Base-by-base conservation (phyloP, 2,329 filamentous ascomycete genomes). In the Clarireedia monteithiana region DNA sequence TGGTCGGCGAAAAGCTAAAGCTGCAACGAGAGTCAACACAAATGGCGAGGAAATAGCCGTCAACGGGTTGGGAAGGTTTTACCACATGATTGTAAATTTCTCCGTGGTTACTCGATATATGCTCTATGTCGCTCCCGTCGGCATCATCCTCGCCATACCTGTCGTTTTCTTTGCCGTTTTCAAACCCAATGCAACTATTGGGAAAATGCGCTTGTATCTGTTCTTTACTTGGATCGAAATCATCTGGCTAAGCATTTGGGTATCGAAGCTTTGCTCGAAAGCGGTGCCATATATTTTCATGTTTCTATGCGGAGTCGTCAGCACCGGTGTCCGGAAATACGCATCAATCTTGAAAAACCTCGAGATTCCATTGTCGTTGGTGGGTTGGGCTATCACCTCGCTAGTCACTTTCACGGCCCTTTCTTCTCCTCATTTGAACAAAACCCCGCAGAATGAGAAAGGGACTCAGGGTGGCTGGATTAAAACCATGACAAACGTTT, bases 221-320 rank as follows among this genome's bases (percentile, higher is more conserved):
- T 74, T 89, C 48, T 87, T 87, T 64, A 72, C 85, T 48, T 87
- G 85, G 85, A 77, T 88, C 62, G 81, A 87, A 66, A 75, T 85
- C 51, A 76, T 84, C 38, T 89, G 85, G 85, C 70, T 84, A 40
- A 76, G 78, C 7, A 75, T 88, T 10, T 89, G 85, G 85, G 73
- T 76, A 17, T 83, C 80, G 61, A 89, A 88, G 71, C 70, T 86
- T 45, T 74, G 83, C 10, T 81, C 85, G 14, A 81, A 82, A 68
- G 66, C 79, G 15, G 66, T 86, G 2, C 84, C 85, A 0, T 70
- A 73, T 40, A 61, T 81, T 52, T 88, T 88, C 70, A 84, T 87
- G 76, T 85, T 86, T 65, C 78, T 86, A 62, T 81, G 78, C 60
- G 85, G 85, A 56, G 81, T 88, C 30, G 79, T 88, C 67, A 86